Conservation (phyloP, 1,284 basidiomycete genomes). For the Anthracocystis panici-leucophaei region DNA sequence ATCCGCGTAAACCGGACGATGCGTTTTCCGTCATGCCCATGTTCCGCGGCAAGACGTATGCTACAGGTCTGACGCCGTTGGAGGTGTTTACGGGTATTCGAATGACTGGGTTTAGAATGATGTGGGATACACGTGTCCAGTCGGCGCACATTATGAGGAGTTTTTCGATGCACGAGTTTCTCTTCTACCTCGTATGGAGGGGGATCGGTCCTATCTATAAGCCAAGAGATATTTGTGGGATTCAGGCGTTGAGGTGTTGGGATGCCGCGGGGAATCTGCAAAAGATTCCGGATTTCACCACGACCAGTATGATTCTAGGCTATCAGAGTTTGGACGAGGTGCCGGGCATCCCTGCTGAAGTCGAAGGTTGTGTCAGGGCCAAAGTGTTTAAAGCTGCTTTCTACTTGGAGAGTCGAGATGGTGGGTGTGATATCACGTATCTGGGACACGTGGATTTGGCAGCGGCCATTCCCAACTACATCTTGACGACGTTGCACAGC, state of each 20-base stretch:
- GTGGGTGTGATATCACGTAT: constrained; percentile 53
- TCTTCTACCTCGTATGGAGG: constrained; percentile 56
- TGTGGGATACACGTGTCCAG: constrained; percentile 58
- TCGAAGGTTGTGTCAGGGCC: constrained; percentile 53
- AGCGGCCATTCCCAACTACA: constrained; percentile 48
- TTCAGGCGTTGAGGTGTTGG: constrained; percentile 49
- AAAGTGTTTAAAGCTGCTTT: constrained; percentile 48
- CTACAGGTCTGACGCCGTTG: constrained; percentile 39
- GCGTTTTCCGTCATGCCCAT: constrained; percentile 45
- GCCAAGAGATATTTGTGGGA: constrained; percentile 50
- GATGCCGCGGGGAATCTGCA: constrained; percentile 39
- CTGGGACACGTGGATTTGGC: constrained; percentile 49
- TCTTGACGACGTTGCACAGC: constrained; percentile 38
- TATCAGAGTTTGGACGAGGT: constrained; percentile 42
- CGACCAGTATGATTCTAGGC: constrained; percentile 42
- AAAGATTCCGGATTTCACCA: constrained; percentile 34
- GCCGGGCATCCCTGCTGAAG: constrained; percentile 36
- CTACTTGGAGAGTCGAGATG: constrained; percentile 43
- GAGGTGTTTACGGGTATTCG: constrained; percentile 56
- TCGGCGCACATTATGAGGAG: constrained; percentile 51
- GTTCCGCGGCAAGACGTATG: constrained; percentile 45
- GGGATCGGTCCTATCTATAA: constrained; percentile 59
- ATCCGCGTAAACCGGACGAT: constrained; percentile 34
- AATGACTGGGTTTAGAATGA: constrained; percentile 50
- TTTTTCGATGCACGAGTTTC: constrained; percentile 51